These are phyloP conservation scores for Coniella vitis DNA, from an alignment of 2,329 filamentous ascomycete genomes.

Conservation along the genomic window DNA sequence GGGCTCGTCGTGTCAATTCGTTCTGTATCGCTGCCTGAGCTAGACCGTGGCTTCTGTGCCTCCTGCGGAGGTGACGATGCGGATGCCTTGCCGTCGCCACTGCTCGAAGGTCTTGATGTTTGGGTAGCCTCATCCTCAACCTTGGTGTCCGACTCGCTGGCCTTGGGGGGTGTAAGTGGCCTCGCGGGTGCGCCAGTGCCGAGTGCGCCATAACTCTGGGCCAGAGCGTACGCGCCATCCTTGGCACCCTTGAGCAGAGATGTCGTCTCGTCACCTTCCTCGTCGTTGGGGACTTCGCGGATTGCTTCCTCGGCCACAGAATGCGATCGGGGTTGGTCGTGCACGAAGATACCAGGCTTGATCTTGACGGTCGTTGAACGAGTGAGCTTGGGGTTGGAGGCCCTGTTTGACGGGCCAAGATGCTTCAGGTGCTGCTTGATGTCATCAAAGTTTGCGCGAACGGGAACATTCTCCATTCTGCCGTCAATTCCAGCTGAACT, in stretches of 20 bases:
- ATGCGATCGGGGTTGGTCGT: constrained; percentile 17
- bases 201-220: constrained; percentile 46
- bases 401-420: constrained; percentile 61
- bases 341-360: constrained; percentile 38
- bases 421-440: constrained; percentile 58
- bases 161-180: constrained; percentile 20
- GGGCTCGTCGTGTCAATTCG: constrained; percentile 8
- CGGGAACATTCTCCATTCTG: constrained; percentile 41
- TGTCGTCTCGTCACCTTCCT: constrained; percentile 31
- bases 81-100: constrained; percentile 4
- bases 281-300: constrained; percentile 7
- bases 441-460: constrained; percentile 55
- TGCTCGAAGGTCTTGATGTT: constrained; percentile 12
- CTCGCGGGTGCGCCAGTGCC: constrained; percentile 16
- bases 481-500: constrained; percentile 50
- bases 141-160: constrained; percentile 18
- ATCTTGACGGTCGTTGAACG: constrained; percentile 60
- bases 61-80: constrained; percentile 7
- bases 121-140: constrained; percentile 22
- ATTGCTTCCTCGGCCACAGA: constrained; percentile 20
- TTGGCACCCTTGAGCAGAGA: constrained; percentile 47
- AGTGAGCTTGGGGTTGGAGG: constrained; percentile 56
- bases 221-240: constrained; percentile 58
- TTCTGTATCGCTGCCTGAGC: constrained; percentile 16
- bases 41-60: constrained; percentile 7